Evolutionary conservation across 2,329 filamentous ascomycete species (phyloP).

Genomic region (Paracamarosporium sp.): DNA sequence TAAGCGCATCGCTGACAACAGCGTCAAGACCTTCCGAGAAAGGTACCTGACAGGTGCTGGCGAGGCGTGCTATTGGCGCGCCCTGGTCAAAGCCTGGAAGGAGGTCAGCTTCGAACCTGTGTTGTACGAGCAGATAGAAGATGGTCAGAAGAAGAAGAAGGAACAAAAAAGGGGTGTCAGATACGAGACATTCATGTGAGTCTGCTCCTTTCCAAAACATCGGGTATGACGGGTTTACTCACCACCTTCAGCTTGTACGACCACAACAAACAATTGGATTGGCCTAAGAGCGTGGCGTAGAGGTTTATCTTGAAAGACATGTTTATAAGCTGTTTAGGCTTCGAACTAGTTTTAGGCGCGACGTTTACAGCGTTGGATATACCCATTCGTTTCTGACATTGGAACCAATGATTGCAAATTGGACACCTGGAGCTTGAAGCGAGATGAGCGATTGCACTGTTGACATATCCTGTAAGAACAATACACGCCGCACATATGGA

Average conservation of each 20-base stretch:
- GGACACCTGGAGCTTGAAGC: too few relatives aligned
- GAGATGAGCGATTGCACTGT: too few relatives aligned
- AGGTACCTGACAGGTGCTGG: slow-evolving; percentile 41
- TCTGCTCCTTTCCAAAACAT: neutral
- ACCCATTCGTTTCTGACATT: neutral
- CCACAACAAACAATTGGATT: slow-evolving; percentile 21
- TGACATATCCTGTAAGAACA: too few relatives aligned
- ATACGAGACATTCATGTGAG: slow-evolving; percentile 43
- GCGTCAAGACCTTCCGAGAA: slow-evolving; percentile 36
- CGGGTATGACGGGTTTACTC: slow-evolving; percentile 1
- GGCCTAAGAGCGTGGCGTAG: slow-evolving; percentile 15
- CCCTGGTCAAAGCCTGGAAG: slow-evolving; percentile 29
- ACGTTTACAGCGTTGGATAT: neutral
- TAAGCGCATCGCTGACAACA: slow-evolving; percentile 42
- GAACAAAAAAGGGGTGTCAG: slow-evolving; percentile 35
- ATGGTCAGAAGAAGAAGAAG: slow-evolving; percentile 24
- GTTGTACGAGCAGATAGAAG: slow-evolving; percentile 30
- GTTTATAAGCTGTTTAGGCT: neutral
- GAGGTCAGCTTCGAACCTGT: slow-evolving; percentile 36
- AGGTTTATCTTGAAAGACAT: too few relatives aligned
- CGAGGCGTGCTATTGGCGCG: slow-evolving; percentile 42
- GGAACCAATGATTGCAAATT: too few relatives aligned
- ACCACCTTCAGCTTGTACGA: slow-evolving; percentile 19
- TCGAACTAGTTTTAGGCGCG: neutral
- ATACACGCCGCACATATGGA: too few relatives aligned